Conservation (phyloP, 2,329 filamentous ascomycete genomes). For the Penicillium oxalicum region DNA sequence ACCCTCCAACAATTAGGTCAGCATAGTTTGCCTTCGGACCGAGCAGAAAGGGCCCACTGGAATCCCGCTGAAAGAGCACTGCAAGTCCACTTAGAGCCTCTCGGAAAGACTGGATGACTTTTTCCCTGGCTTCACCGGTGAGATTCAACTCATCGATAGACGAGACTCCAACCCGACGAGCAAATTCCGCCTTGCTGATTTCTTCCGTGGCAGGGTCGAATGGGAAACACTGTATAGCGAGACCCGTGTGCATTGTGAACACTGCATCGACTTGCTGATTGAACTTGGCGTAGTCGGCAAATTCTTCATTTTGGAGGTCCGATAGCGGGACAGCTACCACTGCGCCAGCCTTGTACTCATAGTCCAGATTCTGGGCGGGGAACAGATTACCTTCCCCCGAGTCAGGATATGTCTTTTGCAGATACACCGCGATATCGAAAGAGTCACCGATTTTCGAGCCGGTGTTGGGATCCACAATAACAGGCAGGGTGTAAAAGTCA, state of each 20-base stretch:
- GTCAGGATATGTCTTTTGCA: constrained; percentile 49
- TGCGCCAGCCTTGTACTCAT: constrained; percentile 25
- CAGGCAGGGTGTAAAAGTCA: constrained; percentile 57
- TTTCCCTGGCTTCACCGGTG: constrained; percentile 36
- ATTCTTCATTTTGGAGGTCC: constrained; percentile 21
- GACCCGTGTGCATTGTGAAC: constrained; percentile 44
- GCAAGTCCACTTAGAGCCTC: constrained; percentile 40
- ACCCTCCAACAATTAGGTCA: constrained; percentile 53
- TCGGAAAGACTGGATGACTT: constrained; percentile 38
- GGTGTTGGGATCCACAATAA: constrained; percentile 46
- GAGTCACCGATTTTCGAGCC: constrained; percentile 51
- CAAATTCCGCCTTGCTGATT: constrained; percentile 43
- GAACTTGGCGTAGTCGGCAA: constrained; percentile 44
- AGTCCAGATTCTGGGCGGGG: constrained; percentile 41
- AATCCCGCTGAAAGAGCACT: constrained; percentile 36
- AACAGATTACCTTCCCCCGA: constrained; percentile 46
- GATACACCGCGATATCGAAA: constrained; percentile 59
- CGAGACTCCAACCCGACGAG: constrained; percentile 41
- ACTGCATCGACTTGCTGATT: constrained; percentile 51
- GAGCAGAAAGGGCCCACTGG: constrained; percentile 46
- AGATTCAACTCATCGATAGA: constrained; percentile 39
- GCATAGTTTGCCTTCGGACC: constrained; percentile 46
- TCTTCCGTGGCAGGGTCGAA: constrained; percentile 48
- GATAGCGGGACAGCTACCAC: constrained; percentile 38
- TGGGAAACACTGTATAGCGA: constrained; percentile 42